phyloP scores from a whole-genome alignment of 2,329 filamentous ascomycete genomes.

The Cladosporium sp. region DNA sequence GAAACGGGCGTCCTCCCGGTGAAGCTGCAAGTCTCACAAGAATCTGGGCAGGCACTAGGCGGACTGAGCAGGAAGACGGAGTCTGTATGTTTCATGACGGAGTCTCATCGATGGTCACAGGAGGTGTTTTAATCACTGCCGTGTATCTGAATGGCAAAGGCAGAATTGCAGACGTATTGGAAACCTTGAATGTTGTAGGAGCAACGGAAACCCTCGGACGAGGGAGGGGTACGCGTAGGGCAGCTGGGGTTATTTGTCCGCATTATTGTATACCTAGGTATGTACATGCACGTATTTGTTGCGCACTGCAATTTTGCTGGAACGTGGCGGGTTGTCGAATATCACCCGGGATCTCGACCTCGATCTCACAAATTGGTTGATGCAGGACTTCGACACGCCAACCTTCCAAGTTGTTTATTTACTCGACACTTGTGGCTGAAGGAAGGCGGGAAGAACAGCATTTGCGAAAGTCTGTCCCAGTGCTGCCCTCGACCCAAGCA shows the following conservation, averaged over 20 bases:
- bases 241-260: not conserved
- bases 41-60: not conserved
- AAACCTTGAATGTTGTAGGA: not conserved
- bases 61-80: not conserved
- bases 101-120: not conserved
- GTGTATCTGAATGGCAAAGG: not conserved
- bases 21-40: slow-evolving; percentile 7
- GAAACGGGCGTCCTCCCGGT: not conserved
- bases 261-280: not conserved
- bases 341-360: not conserved
- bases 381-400: not conserved
- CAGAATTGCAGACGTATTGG: not conserved
- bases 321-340: not conserved
- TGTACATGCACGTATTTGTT: not conserved
- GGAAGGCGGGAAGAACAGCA: not conserved
- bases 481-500: not conserved
- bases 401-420: not conserved
- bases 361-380: not conserved
- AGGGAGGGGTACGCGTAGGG: slow-evolving; percentile 4
- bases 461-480: not conserved
- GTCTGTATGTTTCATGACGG: not conserved
- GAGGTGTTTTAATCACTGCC: not conserved
- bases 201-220: not conserved
- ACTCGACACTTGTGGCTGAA: slow-evolving; percentile 1
- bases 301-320: not conserved